phyloP scores from a whole-genome alignment of 1,284 basidiomycete species.

The Macrocystidia cucumis region DNA sequence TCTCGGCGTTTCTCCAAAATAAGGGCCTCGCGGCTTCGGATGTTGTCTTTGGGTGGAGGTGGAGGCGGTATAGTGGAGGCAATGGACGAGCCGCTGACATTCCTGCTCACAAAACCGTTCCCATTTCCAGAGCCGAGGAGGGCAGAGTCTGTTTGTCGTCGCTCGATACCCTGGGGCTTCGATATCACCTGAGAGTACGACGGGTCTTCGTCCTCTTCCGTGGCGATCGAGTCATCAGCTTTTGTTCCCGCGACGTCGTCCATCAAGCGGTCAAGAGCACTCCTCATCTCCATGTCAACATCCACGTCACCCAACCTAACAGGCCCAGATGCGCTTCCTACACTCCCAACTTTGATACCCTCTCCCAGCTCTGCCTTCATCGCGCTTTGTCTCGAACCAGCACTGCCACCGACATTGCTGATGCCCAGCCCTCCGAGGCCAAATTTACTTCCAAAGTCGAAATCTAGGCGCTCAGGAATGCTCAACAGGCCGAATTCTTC shows the following conservation, averaged over 20 bases:
- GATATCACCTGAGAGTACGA: no score
- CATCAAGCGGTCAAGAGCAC: conserved; percentile 72
- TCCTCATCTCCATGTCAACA: conserved; percentile 64
- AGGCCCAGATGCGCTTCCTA: conserved; percentile 22
- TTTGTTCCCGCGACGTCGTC: conserved; percentile 57
- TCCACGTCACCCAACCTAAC: conserved; percentile 30
- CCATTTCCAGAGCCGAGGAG: conserved; percentile 21
- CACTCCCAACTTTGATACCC: conserved; percentile 11
- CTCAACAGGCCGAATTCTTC: conserved; percentile 26
- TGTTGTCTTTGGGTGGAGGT: conserved; percentile 56
- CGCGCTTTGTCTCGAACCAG: conserved; percentile 8
- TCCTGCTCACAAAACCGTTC: conserved; percentile 25
- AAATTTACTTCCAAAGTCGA: conserved; percentile 42
- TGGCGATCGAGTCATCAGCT: conserved; percentile 33
- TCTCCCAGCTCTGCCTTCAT: background rate
- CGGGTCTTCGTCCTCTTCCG: conserved; percentile 30
- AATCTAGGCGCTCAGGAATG: conserved; percentile 21
- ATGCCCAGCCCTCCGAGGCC: conserved; percentile 25
- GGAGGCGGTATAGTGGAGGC: conserved; percentile 36
- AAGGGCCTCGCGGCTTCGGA: conserved; percentile 56
- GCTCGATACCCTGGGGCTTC: conserved; percentile 25
- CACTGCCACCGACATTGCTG: conserved; percentile 12
- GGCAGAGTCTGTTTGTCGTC: conserved; percentile 39
- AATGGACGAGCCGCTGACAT: conserved; percentile 30
- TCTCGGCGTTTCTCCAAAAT: conserved; percentile 69